Percentiles rank a stretch among this genome's conserved stretches.
Evolutionary conservation across 2,329 filamentous ascomycete genomes (phyloP).

Genomic region (Sporothrix pallida): DNA sequence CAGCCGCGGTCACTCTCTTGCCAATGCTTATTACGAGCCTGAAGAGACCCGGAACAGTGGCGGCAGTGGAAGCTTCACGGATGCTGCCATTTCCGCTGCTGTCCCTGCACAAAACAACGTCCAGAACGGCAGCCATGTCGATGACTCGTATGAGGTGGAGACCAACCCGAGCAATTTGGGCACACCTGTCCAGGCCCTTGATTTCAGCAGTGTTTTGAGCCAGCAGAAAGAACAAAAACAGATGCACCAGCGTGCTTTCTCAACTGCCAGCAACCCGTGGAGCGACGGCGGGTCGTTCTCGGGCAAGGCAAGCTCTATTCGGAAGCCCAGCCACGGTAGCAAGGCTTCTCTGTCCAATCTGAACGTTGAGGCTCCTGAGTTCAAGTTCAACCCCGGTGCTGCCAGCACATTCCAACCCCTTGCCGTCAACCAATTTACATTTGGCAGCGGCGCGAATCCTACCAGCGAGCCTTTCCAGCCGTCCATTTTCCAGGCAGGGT

Average conservation of each 20-base stretch:
- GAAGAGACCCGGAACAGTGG: conserved; percentile 52
- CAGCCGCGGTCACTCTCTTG: conserved; percentile 72
- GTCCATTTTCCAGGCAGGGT: conserved; percentile 51
- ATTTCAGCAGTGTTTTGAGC: conserved; percentile 53
- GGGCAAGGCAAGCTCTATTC: conserved; percentile 47
- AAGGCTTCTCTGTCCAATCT: conserved; percentile 77
- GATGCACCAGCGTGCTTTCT: conserved; percentile 60
- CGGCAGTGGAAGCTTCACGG: conserved; percentile 47
- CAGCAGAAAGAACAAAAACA: conserved; percentile 58
- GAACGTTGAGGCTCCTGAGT: conserved; percentile 88
- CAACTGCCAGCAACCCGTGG: conserved; percentile 68
- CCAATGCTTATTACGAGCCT: conserved; percentile 68
- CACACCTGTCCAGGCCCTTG: conserved; percentile 62
- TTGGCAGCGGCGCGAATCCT: conserved; percentile 48
- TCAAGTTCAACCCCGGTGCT: conserved; percentile 72
- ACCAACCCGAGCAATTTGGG: conserved; percentile 76
- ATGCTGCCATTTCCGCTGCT: conserved; percentile 43
- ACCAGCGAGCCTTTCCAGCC: conserved; percentile 53
- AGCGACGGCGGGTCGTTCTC: conserved; percentile 55
- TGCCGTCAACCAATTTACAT: conserved; percentile 52
- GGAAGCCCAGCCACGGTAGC: conserved; percentile 65
- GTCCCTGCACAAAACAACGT: conserved; percentile 43
- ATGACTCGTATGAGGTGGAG: conserved; percentile 70
- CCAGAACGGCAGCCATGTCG: conserved; percentile 45
- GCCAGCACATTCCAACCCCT: conserved; percentile 59